A percentile compares a stretch with the other conserved stretches of the same genome.
Evolutionary conservation across 371 early-diverging fungal species (phyloP).

Genomic region (Syncephalastrum sp.): DNA sequence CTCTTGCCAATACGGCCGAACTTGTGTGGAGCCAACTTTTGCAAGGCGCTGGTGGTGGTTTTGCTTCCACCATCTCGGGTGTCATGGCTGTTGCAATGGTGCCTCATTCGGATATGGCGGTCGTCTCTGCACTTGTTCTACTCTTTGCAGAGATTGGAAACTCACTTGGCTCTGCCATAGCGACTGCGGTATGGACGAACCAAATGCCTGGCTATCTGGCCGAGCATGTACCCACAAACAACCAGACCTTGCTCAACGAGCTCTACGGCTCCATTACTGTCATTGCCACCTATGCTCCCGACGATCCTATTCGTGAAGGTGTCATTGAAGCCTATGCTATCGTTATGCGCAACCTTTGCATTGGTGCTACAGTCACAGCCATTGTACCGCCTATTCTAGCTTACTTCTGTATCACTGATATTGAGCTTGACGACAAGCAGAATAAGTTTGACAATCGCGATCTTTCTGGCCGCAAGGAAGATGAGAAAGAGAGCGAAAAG

Average conservation of each 20-base stretch:
- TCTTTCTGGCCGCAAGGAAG: constrained; percentile 14
- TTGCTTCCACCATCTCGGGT: constrained; percentile 29
- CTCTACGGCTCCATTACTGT: constrained; percentile 18
- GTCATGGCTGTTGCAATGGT: constrained; percentile 24
- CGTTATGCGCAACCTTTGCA: constrained; percentile 25
- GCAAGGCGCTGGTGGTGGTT: constrained; percentile 45
- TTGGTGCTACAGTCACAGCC: constrained; percentile 21
- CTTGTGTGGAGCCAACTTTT: constrained; percentile 44
- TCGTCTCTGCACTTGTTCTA: constrained; percentile 39
- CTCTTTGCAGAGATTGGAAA: constrained; percentile 38
- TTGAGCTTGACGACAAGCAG: constrained; percentile 16
- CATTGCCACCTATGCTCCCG: constrained; percentile 15
- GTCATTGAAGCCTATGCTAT: constrained; percentile 33
- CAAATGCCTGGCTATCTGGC: constrained; percentile 35
- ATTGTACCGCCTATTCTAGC: constrained; percentile 18
- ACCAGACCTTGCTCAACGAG: constrained; percentile 22
- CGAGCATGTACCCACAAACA: constrained; percentile 36
- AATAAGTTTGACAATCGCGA: constrained; percentile 19
- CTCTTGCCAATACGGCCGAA: constrained; percentile 33
- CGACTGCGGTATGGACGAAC: constrained; percentile 48
- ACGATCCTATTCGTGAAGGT: constrained; percentile 21
- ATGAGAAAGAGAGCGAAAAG: not conserved
- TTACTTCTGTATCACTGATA: constrained; percentile 16
- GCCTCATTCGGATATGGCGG: constrained; percentile 35
- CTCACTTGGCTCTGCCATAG: constrained; percentile 41